Percentiles rank a stretch among this genome's conserved stretches.
Conservation (phyloP, 73 alveolate species). For the Paramecium tetraurelia region DNA sequence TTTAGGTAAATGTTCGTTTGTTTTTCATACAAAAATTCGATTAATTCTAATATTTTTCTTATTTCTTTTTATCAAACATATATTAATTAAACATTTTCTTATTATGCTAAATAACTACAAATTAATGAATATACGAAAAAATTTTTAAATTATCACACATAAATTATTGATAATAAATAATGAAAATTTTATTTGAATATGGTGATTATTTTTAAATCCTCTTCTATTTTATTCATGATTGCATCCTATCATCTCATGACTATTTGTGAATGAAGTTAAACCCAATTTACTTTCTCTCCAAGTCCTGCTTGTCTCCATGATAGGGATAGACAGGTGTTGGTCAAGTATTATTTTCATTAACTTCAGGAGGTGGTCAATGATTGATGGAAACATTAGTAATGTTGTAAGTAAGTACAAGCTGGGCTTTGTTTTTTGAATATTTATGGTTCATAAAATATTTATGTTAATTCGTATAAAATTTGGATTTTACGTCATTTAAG, state of each 20-base stretch:
- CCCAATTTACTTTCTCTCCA: neutral
- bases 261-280: neutral
- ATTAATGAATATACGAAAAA: neutral
- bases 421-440: neutral
- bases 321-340: neutral
- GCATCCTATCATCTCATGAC: too few relatives aligned
- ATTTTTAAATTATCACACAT: neutral
- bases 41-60: too few relatives aligned
- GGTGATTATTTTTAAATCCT: neutral
- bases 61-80: too few relatives aligned
- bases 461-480: neutral
- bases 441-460: neutral
- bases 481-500: constrained; percentile 1
- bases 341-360: neutral
- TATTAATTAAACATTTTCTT: neutral
- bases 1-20: too few relatives aligned
- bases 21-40: too few relatives aligned
- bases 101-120: neutral
- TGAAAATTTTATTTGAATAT: neutral
- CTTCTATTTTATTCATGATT: neutral
- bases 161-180: neutral
- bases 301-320: neutral
- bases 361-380: neutral
- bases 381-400: neutral
- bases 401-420: neutral